Base-by-base conservation (phyloP, 225 moss, liverwort and hornwort species). In the Climacium dendroides region DNA sequence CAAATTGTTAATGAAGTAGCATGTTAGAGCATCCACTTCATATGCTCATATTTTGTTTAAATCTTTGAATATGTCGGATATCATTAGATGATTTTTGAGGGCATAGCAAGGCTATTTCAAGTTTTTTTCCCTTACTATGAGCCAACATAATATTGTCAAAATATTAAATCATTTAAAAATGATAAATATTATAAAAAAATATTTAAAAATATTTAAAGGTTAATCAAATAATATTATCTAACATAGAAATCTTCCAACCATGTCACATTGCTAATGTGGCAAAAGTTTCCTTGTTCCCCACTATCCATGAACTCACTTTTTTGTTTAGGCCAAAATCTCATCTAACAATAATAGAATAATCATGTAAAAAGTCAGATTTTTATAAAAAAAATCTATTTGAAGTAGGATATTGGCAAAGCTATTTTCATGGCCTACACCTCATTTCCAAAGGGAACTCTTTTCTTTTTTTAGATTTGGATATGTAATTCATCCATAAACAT, bases 391-490 rank as follows among this genome's bases (percentile, higher is more conserved):
- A 19, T 5, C 64, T 64, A 63, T 0, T 5, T 10, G 3, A 20
- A 3, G 1, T 37, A 37, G 13, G 14, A 0, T 24, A 24, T 8
- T 41, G 15, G 8, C 5, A 70, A 9, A 70, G 37, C 4, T 1
- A 2, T 0, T 7, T 1, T 22, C 24, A 41, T 4, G 1, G 0
- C 4, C 41, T 28, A 43, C 26, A 3, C 2, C 6, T 45, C 0
- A 0, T 41, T 71, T 43, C 5, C 0, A 43, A 0, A 8, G 0
- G 6, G 17, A 16, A 45, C 0, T 70, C 0, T 41, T 43, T 2
- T 28, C 1, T 17, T 9, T 28, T 28, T 45, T 6, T 28, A 10
- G 10, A 0, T 29, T 72, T 45, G 2, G 0, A 10, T 3, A 29
- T 29, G 0, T 3, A 45, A 45, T 29, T 72, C 45, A 28, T 29